Evolutionary conservation across 1,139 yeast genomes (phyloP).

Genomic region (Hemisphaericaspora lyxosophila): DNA sequence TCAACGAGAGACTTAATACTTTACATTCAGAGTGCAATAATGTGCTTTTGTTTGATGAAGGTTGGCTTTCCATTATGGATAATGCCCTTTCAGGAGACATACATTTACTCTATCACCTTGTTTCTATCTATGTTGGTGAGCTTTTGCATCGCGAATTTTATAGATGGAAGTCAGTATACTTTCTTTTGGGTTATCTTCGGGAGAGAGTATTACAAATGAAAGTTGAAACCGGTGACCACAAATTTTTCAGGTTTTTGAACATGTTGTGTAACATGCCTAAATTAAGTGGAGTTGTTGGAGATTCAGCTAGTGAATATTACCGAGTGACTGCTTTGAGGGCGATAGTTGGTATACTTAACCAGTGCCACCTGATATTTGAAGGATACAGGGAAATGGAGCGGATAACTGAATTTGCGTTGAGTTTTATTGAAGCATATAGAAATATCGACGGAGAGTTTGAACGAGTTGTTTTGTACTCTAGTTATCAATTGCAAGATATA

Average conservation of each 20-base stretch:
- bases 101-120: conserved; percentile 28
- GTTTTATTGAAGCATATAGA: neutral
- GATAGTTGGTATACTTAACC: conserved; percentile 16
- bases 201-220: conserved; percentile 1
- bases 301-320: conserved; percentile 8
- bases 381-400: conserved; percentile 34
- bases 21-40: conserved; percentile 25
- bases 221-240: neutral
- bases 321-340: conserved; percentile 15
- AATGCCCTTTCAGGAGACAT: conserved; percentile 19
- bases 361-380: conserved; percentile 23
- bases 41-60: neutral
- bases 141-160: conserved; percentile 20
- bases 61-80: neutral
- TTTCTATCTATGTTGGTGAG: conserved; percentile 30
- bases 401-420: neutral
- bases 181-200: conserved; percentile 24
- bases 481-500: neutral
- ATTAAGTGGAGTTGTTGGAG: neutral
- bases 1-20: conserved; percentile 23
- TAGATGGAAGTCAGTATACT: conserved; percentile 30
- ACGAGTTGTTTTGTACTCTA: neutral
- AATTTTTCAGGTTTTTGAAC: neutral
- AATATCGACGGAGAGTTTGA: neutral
- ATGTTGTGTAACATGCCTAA: conserved; percentile 1